Conservation (phyloP, 2,329 filamentous ascomycete genomes). For the Plectosphaerella sp. region DNA sequence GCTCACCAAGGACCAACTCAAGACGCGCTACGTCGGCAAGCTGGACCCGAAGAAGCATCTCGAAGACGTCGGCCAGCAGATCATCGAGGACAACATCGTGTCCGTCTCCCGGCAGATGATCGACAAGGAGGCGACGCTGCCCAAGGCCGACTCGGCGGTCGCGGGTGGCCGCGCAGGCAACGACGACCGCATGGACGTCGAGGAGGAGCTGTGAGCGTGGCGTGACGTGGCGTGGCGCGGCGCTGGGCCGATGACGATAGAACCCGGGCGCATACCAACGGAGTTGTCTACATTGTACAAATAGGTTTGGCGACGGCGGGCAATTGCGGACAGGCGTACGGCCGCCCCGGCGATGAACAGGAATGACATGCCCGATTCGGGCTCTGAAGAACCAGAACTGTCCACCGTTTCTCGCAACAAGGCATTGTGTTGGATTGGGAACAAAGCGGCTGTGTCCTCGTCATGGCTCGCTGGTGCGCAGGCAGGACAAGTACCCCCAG, state of each 20-base stretch:
- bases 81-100: constrained; percentile 99
- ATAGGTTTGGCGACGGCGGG: constrained; percentile 10
- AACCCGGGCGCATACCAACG: constrained; percentile 13
- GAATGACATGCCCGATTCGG: no score
- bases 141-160: constrained; percentile 57
- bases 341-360: no score
- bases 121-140: constrained; percentile 95
- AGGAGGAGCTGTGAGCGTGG: constrained; percentile 45
- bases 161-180: constrained; percentile 45
- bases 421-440: no score
- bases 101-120: constrained; percentile 99
- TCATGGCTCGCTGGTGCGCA: no score
- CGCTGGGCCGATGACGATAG: constrained; percentile 4
- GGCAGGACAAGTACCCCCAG: no score
- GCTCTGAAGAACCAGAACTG: no score
- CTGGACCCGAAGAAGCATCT: constrained; percentile 99
- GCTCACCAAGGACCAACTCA: constrained; percentile 92
- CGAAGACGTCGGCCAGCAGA: constrained; percentile 90
- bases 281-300: constrained; percentile 15
- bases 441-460: no score
- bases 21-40: constrained; percentile 98
- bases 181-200: constrained; percentile 65
- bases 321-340: no score
- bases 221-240: neutral
- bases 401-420: no score